These are phyloP conservation scores for Xylaria palmicola DNA, from an alignment of 495 filamentous ascomycete species.

Conservation along the genomic window DNA sequence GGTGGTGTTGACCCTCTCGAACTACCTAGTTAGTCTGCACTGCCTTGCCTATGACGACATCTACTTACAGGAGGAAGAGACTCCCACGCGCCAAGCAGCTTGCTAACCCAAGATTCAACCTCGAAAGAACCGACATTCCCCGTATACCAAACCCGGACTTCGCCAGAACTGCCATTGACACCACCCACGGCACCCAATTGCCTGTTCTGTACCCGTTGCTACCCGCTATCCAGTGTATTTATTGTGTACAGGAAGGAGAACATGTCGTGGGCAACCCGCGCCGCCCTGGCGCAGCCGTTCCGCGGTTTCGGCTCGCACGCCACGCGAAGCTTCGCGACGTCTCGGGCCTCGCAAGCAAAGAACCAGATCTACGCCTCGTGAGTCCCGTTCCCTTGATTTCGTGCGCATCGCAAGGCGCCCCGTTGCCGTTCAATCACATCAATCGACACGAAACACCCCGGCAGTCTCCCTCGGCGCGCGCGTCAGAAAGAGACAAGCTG, in stretches of 20 bases:
- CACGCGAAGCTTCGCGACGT: conserved; percentile 30
- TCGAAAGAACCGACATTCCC: neutral
- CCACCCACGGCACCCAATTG: too few species aligned
- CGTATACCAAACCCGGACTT: neutral
- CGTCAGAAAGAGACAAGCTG: too few species aligned
- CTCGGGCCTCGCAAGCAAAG: conserved; percentile 23
- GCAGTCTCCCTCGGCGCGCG: too few species aligned
- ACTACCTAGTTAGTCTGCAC: neutral
- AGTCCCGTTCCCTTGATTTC: conserved; percentile 15
- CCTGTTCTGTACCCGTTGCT: too few species aligned
- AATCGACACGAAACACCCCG: too few species aligned
- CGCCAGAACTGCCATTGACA: neutral
- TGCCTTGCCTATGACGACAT: conserved; percentile 10
- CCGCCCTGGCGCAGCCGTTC: neutral
- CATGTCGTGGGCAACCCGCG: neutral
- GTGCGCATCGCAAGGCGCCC: too few species aligned
- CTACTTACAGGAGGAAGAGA: too few species aligned
- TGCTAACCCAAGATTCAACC: neutral
- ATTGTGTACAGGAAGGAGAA: too few species aligned
- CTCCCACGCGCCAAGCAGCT: neutral
- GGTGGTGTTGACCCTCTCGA: neutral
- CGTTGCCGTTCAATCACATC: too few species aligned
- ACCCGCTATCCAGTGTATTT: neutral
- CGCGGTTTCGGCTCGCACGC: neutral
- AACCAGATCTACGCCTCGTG: conserved; percentile 51